Conservation (phyloP, 495 filamentous ascomycete species). For the Hyaloscypha finlandica region DNA sequence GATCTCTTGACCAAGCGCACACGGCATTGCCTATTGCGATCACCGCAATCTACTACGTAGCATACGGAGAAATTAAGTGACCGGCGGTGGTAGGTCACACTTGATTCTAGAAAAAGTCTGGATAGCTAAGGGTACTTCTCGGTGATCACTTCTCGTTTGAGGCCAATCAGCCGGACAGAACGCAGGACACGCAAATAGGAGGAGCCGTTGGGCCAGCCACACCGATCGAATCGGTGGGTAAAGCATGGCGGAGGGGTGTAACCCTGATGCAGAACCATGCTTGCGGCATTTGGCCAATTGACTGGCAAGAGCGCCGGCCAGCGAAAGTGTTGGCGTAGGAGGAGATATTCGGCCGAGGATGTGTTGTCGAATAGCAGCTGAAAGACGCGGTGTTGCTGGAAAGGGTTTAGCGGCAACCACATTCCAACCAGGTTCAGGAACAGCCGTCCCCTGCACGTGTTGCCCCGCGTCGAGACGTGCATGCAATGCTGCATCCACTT, state of each 20-base stretch:
- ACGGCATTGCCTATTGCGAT: conserved; percentile 17
- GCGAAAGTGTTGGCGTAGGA: background rate
- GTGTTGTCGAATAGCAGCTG: conserved; percentile 1
- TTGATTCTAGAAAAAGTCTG: conserved; percentile 7
- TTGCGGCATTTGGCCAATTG: background rate
- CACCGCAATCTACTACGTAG: background rate
- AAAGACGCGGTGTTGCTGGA: background rate
- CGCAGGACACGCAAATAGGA: background rate
- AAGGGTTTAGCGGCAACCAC: background rate
- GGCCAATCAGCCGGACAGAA: conserved; percentile 6
- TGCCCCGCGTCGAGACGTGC: background rate
- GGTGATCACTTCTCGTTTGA: conserved; percentile 10
- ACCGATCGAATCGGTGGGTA: background rate
- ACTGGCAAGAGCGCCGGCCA: background rate
- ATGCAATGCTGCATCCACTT: too few relatives aligned
- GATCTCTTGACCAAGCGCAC: conserved; percentile 18
- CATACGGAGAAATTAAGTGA: conserved; percentile 5
- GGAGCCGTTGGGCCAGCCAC: background rate
- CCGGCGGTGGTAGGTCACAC: background rate
- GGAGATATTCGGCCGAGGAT: conserved; percentile 8
- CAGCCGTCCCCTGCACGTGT: background rate
- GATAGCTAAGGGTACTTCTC: conserved; percentile 1
- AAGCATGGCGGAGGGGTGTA: background rate
- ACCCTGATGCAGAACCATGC: background rate
- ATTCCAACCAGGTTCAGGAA: background rate